Base-by-base conservation (phyloP, 371 early-diverging fungal species). In the Syncephalastrum racemosum region DNA sequence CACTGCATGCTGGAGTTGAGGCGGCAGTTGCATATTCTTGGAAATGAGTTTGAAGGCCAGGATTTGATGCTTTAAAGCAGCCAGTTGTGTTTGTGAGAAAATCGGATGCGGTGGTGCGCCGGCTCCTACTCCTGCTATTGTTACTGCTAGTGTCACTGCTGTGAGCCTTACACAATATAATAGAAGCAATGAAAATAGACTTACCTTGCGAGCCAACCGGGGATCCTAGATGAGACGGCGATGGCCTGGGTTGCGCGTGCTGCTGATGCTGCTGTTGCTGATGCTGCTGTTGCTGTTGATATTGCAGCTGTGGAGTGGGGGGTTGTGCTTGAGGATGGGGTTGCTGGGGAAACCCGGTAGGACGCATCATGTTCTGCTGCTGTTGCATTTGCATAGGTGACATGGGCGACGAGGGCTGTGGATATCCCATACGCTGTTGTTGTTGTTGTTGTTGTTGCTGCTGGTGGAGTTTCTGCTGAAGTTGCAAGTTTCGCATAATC, bases 11-110 rank as follows among this genome's bases (percentile, higher is more conserved):
- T 87, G 89, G 31, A 94, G 64, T 54, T 81, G 68, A 10, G 81
- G 71, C 19, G 95, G 93, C 15, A 96, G 68, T 12, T 88, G 85
- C 77, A 89, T 68, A 65, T 90, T 92, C 60, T 83, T 80, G n/a
- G 91, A 82, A 36, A 94, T 86, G 16, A 88, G 70, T 47, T 90
- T 88, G 71, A 84, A 95, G 41, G 93, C 90, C 23, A 83, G 70
- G 44, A 94, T 92, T 58, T 96, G 96, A 59, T 76, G 77, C 53
- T 86, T 85, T 42, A 94, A 77, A 14, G 82, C 77, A 18, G 77
- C 72, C 16, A 89, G 53, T 59, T 94, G 92, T n/a, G 79, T 77
- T 50, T 71, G 68, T 15, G 86, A 71, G 57, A 90, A 86, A 10
- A 61, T 44, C 22, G 60, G 59, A 36, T 40, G 23, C 12, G 54